These are phyloP conservation scores for Chrysoporthe austroafricana DNA, from an alignment of 2,329 filamentous ascomycete species.

Conservation along the genomic window DNA sequence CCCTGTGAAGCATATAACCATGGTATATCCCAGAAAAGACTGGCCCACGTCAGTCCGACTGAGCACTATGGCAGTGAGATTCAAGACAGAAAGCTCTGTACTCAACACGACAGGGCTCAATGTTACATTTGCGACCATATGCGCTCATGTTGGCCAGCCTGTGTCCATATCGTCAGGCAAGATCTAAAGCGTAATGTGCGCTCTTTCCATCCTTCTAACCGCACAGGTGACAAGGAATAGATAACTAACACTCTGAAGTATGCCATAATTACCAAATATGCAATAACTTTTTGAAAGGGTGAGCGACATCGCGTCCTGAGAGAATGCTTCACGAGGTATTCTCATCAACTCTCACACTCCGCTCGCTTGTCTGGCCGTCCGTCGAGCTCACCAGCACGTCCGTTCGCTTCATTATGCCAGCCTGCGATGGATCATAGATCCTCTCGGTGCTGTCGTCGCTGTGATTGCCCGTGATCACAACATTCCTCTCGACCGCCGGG, in stretches of 20 bases:
- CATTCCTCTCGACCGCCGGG: neutral
- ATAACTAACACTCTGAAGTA: neutral
- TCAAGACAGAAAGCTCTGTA: neutral
- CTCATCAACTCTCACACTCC: neutral
- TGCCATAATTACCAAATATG: neutral
- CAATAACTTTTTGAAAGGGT: neutral
- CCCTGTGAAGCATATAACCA: too few relatives aligned
- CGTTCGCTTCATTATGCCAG: conserved; percentile 4
- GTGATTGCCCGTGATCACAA: neutral
- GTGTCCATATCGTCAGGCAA: neutral
- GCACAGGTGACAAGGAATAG: neutral
- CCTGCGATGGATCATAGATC: conserved; percentile 5
- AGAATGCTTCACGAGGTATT: neutral
- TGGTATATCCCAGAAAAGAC: too few relatives aligned
- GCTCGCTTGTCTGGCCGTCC: neutral
- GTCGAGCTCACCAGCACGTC: conserved; percentile 8
- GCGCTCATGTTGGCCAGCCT: neutral
- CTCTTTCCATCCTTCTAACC: neutral
- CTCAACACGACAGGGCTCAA: neutral
- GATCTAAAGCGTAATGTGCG: neutral
- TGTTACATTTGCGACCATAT: neutral
- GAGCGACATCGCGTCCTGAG: neutral
- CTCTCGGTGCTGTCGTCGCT: conserved; percentile 4
- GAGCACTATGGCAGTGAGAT: neutral
- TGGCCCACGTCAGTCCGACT: too few relatives aligned